phyloP scores from a whole-genome alignment of 805 yeast genomes.

The Metschnikowia cerradonensis region DNA sequence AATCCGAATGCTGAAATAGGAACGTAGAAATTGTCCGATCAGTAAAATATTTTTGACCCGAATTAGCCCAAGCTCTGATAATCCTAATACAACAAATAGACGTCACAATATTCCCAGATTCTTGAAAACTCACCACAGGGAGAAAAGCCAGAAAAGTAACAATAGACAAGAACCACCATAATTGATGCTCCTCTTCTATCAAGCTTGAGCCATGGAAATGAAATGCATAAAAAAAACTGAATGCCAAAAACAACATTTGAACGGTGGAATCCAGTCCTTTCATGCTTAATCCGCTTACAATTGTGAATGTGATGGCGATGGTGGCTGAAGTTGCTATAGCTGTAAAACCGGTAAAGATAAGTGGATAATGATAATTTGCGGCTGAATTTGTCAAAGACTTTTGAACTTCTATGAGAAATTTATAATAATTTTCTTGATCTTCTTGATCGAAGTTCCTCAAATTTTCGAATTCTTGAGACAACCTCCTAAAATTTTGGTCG shows the following conservation, averaged over 20 bases:
- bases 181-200: conserved; percentile 92
- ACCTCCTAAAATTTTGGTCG: conserved; percentile 8
- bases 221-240: conserved; percentile 47
- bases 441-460: conserved; percentile 4
- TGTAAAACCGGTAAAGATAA: conserved; percentile 34
- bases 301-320: neutral
- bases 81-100: conserved; percentile 45
- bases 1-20: conserved; percentile 27
- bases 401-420: conserved; percentile 47
- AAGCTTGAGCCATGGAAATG: conserved; percentile 78
- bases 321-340: conserved; percentile 5
- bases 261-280: neutral
- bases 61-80: conserved; percentile 78
- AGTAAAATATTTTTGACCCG: conserved; percentile 76
- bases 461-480: conserved; percentile 13
- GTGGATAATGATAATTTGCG: conserved; percentile 63
- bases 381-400: conserved; percentile 52
- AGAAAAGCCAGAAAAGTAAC: conserved; percentile 13
- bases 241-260: conserved; percentile 17
- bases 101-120: conserved; percentile 3
- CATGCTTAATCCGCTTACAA: neutral
- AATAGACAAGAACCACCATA: conserved; percentile 71
- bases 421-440: conserved; percentile 21
- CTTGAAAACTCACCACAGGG: conserved; percentile 5
- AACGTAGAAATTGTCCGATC: conserved; percentile 36